Conservation (phyloP, 352 stramenopile genomes). For the Phytophthora idaei region DNA sequence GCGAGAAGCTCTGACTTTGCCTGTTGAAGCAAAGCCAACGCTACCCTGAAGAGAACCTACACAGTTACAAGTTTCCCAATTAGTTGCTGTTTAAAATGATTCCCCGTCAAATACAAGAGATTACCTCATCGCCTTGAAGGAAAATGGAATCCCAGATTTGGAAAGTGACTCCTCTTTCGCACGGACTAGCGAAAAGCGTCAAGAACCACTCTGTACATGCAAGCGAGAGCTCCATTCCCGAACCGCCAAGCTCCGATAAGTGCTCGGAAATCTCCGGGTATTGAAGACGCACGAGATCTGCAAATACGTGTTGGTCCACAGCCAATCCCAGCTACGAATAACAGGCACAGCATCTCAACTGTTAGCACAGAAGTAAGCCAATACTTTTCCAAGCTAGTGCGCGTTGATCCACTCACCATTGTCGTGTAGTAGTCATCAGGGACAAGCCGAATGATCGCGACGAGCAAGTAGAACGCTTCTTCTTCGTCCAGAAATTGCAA, state of each 20-base stretch:
- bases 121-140: slow-evolving; percentile 80
- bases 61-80: neutral
- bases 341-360: slow-evolving; percentile 2
- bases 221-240: slow-evolving; percentile 84
- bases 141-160: slow-evolving; percentile 88
- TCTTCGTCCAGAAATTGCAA: slow-evolving; percentile 75
- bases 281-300: slow-evolving; percentile 81
- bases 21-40: slow-evolving; percentile 73
- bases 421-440: slow-evolving; percentile 90
- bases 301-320: slow-evolving; percentile 90
- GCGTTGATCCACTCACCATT: slow-evolving; percentile 60
- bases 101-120: neutral
- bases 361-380: slow-evolving; percentile 2
- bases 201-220: slow-evolving; percentile 90
- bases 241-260: slow-evolving; percentile 72
- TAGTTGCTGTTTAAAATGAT: neutral
- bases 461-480: slow-evolving; percentile 84
- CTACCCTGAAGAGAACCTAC: slow-evolving; percentile 80
- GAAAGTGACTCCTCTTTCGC: slow-evolving; percentile 69
- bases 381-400: neutral
- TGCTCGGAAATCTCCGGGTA: slow-evolving; percentile 71
- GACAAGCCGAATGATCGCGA: slow-evolving; percentile 76
- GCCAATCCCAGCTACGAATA: slow-evolving; percentile 68
- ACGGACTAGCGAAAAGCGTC: slow-evolving; percentile 87
- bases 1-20: slow-evolving; percentile 62